Base-by-base conservation (phyloP, 306 rosid genomes). In the Lathyrus sativus region DNA sequence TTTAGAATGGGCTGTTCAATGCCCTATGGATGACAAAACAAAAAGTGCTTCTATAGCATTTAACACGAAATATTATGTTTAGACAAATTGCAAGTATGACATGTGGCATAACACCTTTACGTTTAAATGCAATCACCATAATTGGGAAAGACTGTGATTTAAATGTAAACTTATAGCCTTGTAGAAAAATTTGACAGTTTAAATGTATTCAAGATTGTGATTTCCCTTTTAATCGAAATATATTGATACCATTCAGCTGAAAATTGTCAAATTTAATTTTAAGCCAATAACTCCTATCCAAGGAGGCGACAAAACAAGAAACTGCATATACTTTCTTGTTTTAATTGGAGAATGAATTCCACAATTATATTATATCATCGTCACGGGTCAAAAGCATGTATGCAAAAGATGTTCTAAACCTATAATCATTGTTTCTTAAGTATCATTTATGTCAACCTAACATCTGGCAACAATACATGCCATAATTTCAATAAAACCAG, bases 341-440 rank as follows among this genome's bases (percentile, higher is more conserved):
- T 48, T 15, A 14, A 48, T 48, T 48, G 54, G 54, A 48, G 55
- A 48, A 48, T 17, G 51, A 45, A 45, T n/a, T 17, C 26, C 11
- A 49, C 26, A 8, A 26, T 5, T 9, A 24, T 53, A 53, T 60
- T 3, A 57, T 33, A 35, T 55, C 26, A 9, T 5, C 46, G 35
- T 26, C 60, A 12, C 39, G 14, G n/a, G 15, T n/a, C n/a, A n/a
- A n/a, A n/a, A n/a, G n/a, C n/a, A n/a, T n/a, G n/a, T n/a, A n/a
- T n/a, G n/a, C n/a, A n/a, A n/a, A 19, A 46, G 73, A 67, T 67
- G 49, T 58, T 59, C 38, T 15, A 48, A 58, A 67, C 26, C 42
- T 58, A 54, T 3, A 26, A 15, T 54, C 12, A 22, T 17, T 3
- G 3, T 15, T 17, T 49, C 28, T 17, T 12, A 3, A 17, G 56